Evolutionary conservation across 306 rosid genomes (phyloP), one percentile per base, ranked within the genome.

Genomic region (Citrullus amarus): DNA sequence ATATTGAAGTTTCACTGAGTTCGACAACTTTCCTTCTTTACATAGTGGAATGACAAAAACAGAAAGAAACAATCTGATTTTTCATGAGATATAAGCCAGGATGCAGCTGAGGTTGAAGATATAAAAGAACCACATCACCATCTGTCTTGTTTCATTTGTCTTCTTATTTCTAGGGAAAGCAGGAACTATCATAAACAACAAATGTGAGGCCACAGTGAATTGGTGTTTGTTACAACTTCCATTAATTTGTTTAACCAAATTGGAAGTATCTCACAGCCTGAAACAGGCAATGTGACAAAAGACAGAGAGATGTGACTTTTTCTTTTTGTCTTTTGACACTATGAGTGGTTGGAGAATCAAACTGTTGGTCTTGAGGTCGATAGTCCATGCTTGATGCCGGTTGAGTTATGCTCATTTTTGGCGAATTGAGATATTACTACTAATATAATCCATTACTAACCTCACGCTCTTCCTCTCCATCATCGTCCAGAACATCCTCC

Each of bases 401-500:
- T 22, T 22, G 22, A 22, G 22, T 22, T 22, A 22, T 22, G 22
- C 22, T 22, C 22, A 22, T 22, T 22, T 22, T 22, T 22, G 22
- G 22, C 22, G 30, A 73, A 53, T 34, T 34, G 48, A 18, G 22
- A 48, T 15, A 41, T 60, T 57, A 44, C 57, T 41, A 44, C 55
- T 22, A 30, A 53, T 59, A 76, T 56, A 43, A 59, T 39, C 20
- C 13, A 69, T 5, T 30, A 76, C 88, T 63, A 82, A 96, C 98
- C 99, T 96, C 93, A 41, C 98, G 87, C 83, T 96, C 98, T 84
- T 96, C 99, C 82, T 92, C 99, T 38, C 93, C 98, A 80, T 92
- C 99, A 70, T 92, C 98, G 68, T 96, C 97, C 74, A 88, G 79
- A 58, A 79, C 85, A 84, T 92, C 99, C 85, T 96, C 99, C 82